Evolutionary conservation across 1,139 yeast genomes (phyloP).

Genomic region (Sugiyamaella xylanicola): DNA sequence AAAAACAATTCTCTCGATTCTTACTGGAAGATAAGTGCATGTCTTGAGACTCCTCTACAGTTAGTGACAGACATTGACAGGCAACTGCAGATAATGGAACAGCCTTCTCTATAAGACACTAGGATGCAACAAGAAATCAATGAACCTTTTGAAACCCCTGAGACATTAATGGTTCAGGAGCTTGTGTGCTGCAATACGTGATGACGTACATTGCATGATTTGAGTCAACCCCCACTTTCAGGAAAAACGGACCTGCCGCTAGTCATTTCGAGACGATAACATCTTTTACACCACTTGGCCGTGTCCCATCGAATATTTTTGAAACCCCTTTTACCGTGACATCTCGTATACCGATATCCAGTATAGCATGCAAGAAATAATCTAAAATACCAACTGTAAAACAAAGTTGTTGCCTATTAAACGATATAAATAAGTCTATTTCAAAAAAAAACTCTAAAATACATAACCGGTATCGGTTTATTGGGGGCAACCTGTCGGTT

Average conservation of each 20-base stretch:
- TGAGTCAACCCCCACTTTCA: background rate
- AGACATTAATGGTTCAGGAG: background rate
- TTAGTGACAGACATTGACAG: background rate
- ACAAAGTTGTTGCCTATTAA: background rate
- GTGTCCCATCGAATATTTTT: too few species aligned
- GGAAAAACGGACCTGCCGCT: background rate
- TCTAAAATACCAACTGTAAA: background rate
- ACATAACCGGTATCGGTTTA: too few species aligned
- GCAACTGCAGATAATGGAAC: background rate
- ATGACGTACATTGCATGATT: background rate
- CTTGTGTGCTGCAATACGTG: background rate
- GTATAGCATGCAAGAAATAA: background rate
- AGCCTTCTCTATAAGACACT: background rate
- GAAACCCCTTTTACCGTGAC: too few species aligned
- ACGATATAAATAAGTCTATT: background rate
- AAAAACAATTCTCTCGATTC: too few species aligned
- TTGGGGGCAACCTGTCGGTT: too few species aligned
- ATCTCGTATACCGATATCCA: background rate
- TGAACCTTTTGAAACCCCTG: background rate
- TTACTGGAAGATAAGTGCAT: too few species aligned
- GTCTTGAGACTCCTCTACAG: too few species aligned
- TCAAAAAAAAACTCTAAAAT: too few species aligned
- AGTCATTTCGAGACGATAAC: background rate
- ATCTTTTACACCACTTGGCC: too few species aligned
- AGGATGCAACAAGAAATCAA: background rate